Evolutionary conservation across 2,329 filamentous ascomycete genomes (phyloP).

Genomic region (Microdochium bolleyi): DNA sequence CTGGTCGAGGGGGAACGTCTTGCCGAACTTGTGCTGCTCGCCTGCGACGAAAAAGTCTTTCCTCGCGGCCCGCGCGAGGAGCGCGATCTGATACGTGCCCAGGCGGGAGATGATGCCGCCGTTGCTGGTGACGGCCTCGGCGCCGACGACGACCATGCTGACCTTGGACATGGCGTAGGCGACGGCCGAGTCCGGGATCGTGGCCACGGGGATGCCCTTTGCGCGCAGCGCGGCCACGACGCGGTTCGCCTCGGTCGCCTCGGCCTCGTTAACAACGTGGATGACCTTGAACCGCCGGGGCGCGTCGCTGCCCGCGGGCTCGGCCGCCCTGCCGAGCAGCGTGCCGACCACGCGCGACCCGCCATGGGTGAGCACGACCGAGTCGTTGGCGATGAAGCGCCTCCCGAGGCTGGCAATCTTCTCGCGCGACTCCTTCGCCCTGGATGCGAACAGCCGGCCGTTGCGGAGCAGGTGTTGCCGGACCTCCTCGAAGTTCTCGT

Average conservation of each 20-base stretch:
- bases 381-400: conserved; percentile 70
- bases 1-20: conserved; percentile 76
- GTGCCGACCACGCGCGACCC: conserved; percentile 78
- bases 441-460: conserved; percentile 75
- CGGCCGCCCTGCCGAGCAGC: conserved; percentile 66
- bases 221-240: conserved; percentile 65
- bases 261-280: conserved; percentile 57
- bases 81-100: conserved; percentile 78
- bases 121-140: conserved; percentile 88
- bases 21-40: conserved; percentile 95
- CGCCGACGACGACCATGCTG: conserved; percentile 58
- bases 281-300: conserved; percentile 66
- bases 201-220: conserved; percentile 74
- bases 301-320: conserved; percentile 49
- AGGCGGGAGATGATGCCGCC: conserved; percentile 86
- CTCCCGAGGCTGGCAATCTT: conserved; percentile 75
- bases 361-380: conserved; percentile 83
- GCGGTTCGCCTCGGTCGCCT: conserved; percentile 54
- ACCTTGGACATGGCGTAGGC: conserved; percentile 74
- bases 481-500: conserved; percentile 70
- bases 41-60: conserved; percentile 79
- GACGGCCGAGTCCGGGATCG: conserved; percentile 66
- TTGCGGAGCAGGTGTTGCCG: conserved; percentile 79
- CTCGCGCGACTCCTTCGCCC: conserved; percentile 77
- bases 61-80: conserved; percentile 61